Percentiles rank a stretch among this genome's conserved stretches.
phyloP scores from a whole-genome alignment of 257 asterid species.

The Solanum ahanhuiri region DNA sequence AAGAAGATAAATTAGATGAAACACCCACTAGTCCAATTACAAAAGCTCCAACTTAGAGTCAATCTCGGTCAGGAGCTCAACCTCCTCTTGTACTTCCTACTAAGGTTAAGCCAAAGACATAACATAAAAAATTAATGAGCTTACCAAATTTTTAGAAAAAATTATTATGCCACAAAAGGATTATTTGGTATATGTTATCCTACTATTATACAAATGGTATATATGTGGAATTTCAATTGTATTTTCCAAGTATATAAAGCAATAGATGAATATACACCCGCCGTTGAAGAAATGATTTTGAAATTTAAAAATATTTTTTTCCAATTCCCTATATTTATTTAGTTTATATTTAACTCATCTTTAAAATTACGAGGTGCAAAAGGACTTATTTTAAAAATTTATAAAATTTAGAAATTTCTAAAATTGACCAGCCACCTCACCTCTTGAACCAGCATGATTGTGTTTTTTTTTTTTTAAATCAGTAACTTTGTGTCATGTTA shows the following conservation, averaged over 20 bases:
- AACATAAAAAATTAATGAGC: neutral
- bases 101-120: neutral
- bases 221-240: neutral
- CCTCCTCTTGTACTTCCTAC: neutral
- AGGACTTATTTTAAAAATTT: neutral
- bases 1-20: neutral
- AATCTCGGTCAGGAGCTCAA: neutral
- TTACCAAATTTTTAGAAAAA: neutral
- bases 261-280: neutral
- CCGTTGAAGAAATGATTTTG: neutral
- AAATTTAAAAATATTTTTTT: neutral
- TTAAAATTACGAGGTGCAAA: neutral
- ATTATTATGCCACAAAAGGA: neutral
- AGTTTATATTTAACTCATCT: neutral
- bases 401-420: neutral
- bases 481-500: neutral
- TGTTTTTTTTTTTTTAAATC: neutral
- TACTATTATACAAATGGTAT: neutral
- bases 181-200: neutral
- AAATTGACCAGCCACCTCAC: neutral
- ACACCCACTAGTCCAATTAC: neutral
- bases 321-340: neutral
- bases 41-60: neutral
- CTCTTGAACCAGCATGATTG: neutral
- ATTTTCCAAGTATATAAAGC: neutral